Evolutionary conservation across 179 eudicot genomes (phyloP).

Genomic region (Beta lomatogona): DNA sequence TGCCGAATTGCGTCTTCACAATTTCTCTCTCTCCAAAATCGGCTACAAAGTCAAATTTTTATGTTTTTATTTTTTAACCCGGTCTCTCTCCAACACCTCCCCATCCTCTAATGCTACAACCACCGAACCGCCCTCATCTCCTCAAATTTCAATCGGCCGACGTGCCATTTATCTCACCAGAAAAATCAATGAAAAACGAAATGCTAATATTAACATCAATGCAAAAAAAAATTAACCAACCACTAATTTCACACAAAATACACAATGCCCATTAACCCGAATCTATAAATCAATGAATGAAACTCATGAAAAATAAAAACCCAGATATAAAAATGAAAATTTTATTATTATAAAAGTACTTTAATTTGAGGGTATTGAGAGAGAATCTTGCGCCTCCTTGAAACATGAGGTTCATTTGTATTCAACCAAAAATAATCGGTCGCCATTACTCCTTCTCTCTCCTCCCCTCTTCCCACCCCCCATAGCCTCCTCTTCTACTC

Average conservation of each 20-base stretch:
- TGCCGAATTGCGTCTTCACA: no score
- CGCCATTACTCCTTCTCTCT: slow-evolving; percentile 59
- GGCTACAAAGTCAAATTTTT: no score
- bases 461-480: slow-evolving; percentile 29
- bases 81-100: no score
- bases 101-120: no score
- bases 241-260: neutral
- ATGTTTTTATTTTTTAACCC: no score
- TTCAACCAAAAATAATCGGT: slow-evolving; percentile 90
- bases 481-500: slow-evolving; percentile 12
- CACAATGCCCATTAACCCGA: slow-evolving; percentile 6
- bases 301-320: neutral
- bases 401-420: slow-evolving; percentile 94
- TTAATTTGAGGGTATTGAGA: slow-evolving; percentile 90
- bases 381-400: slow-evolving; percentile 74
- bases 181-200: no score
- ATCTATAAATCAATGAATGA: neutral
- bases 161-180: no score
- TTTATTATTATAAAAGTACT: slow-evolving; percentile 33
- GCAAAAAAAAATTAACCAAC: neutral
- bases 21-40: no score
- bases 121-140: no score
- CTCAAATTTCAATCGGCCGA: no score
- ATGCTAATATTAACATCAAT: no score
- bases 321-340: neutral